phyloP scores from a whole-genome alignment of 2,329 filamentous ascomycete species.

The Epichloe scottii region DNA sequence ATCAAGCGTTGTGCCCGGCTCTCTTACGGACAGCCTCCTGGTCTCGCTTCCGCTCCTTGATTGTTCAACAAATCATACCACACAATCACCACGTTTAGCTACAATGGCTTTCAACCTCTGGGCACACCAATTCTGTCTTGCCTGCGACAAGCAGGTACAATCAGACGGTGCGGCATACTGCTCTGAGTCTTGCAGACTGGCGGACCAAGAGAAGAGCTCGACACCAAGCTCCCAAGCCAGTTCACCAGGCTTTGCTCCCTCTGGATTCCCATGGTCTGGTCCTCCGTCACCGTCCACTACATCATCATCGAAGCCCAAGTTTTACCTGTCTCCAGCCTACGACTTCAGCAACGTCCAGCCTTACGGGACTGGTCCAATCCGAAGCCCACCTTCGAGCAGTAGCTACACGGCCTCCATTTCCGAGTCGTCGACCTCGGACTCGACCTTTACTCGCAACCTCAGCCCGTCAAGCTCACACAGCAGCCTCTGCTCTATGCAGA shows the following conservation, averaged over 20 bases:
- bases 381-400: constrained; percentile 14
- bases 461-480: constrained; percentile 70
- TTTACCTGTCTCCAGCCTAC: constrained; percentile 63
- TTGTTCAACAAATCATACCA: constrained; percentile 2
- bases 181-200: constrained; percentile 80
- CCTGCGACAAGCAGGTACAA: constrained; percentile 70
- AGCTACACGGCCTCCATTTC: constrained; percentile 16
- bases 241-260: constrained; percentile 39
- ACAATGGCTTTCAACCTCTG: constrained; percentile 50
- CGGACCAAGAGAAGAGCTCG: constrained; percentile 68
- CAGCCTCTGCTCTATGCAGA: constrained; percentile 69
- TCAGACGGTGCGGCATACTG: constrained; percentile 75
- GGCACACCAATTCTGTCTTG: constrained; percentile 87
- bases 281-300: constrained; percentile 2
- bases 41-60: neutral
- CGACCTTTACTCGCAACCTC: constrained; percentile 28
- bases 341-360: constrained; percentile 56
- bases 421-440: constrained; percentile 6
- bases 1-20: neutral
- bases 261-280: constrained; percentile 36
- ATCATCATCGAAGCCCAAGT: constrained; percentile 26
- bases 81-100: constrained; percentile 9
- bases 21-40: neutral
- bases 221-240: constrained; percentile 44
- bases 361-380: constrained; percentile 38